Evolutionary conservation across 139 green algal genomes (phyloP), one percentile per base, ranked within the genome.

Genomic region (Gonium pectorale): DNA sequence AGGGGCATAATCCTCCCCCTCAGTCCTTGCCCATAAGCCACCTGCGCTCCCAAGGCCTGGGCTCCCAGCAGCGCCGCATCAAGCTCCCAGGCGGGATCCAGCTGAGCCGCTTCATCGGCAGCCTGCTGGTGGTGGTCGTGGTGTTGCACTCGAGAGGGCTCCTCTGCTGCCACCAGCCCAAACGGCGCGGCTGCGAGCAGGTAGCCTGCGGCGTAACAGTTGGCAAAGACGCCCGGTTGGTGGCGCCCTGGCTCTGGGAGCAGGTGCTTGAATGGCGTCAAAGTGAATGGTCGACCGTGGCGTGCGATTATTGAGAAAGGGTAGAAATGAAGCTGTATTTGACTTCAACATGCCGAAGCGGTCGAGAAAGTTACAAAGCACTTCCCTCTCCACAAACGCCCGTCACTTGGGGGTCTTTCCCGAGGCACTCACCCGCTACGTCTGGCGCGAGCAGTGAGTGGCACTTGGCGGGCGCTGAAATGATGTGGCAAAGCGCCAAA

Each of bases 401-500:
- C n/a, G n/a, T n/a, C n/a, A n/a, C n/a, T n/a, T n/a, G n/a, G n/a
- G n/a, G n/a, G n/a, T n/a, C n/a, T n/a, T n/a, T n/a, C n/a, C n/a
- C n/a, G n/a, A n/a, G n/a, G 71, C 31, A 40, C 73, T 41, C 63
- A 75, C 78, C 78, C 40, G 63, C 64, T 4, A 46, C 43, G 9
- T 49, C 79, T 1, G 79, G 64, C 21, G 26, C 3, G 5, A 85
- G 64, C 26, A 85, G 35, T 17, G 64, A 75, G 46, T 85, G 79
- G 66, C 79, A 78, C 5, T 5, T 15, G 1, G 63, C 35, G 24
- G 79, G 79, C 26, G 64, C 79, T 2, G 79, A 85, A 37, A 85
- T 85, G 63, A 78, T 35, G 64, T 85, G 79, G 63, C 63, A 85
- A 37, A 85, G 64, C 31, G 79, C 79, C 46, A 85, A 49, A 46